phyloP scores from a whole-genome alignment of 148 eudicot genomes.

The Cornus suecica region DNA sequence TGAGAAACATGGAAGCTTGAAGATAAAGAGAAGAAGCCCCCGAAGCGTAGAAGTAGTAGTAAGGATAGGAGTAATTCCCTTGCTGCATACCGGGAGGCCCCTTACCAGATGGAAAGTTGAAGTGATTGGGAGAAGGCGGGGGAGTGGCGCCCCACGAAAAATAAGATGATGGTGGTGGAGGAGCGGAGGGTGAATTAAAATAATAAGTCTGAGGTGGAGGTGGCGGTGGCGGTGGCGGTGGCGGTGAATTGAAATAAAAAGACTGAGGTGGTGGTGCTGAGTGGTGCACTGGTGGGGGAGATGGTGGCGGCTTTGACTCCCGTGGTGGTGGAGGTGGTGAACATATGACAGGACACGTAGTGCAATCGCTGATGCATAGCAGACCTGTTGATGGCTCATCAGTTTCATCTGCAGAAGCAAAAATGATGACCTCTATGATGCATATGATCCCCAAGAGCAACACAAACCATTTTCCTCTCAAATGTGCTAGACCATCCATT shows the following conservation, averaged over 20 bases:
- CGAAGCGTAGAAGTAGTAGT: constrained; percentile 72
- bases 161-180: constrained; percentile 27
- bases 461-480: constrained; percentile 7
- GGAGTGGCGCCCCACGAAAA: constrained; percentile 26
- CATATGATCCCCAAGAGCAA: not conserved
- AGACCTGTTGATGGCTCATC: constrained; percentile 28
- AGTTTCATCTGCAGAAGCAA: constrained; percentile 20
- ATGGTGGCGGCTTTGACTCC: constrained; percentile 11
- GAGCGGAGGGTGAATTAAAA: constrained; percentile 9
- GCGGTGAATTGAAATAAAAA: constrained; percentile 14
- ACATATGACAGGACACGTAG: constrained; percentile 73
- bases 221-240: constrained; percentile 17
- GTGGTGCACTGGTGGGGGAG: constrained; percentile 16
- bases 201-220: constrained; percentile 26
- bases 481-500: constrained; percentile 5
- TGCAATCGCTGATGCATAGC: constrained; percentile 78
- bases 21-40: constrained; percentile 22
- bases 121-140: constrained; percentile 41
- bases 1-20: not conserved
- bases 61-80: constrained; percentile 49
- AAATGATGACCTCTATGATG: not conserved
- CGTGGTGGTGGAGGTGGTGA: constrained; percentile 56
- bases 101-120: constrained; percentile 34
- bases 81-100: constrained; percentile 30
- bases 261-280: constrained; percentile 18